These are phyloP conservation scores for Fusarium sp. DNA, from an alignment of 2,329 filamentous ascomycete species.

Conservation along the genomic window DNA sequence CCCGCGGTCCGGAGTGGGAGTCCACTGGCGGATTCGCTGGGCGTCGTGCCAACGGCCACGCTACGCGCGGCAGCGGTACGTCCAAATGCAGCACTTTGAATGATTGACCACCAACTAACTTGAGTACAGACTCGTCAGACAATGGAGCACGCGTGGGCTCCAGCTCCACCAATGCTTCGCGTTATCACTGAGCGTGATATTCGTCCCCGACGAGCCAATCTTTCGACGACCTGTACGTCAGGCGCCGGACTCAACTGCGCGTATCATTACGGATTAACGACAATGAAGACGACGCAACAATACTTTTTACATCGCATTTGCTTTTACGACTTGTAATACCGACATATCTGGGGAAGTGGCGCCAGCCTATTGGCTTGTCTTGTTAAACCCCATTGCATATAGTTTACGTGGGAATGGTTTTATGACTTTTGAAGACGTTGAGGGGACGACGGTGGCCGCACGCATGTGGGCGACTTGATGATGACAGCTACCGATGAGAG, in stretches of 20 bases:
- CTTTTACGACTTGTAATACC: conserved; percentile 58
- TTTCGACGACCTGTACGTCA: conserved; percentile 19
- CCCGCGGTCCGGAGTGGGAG: conserved; percentile 76
- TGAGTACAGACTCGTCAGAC: conserved; percentile 59
- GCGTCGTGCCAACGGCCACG: conserved; percentile 73
- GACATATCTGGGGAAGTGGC: conserved; percentile 46
- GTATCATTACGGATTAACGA: conserved; percentile 45
- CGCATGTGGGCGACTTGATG: conserved; percentile 53
- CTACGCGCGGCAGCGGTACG: conserved; percentile 73
- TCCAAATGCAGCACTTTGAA: conserved; percentile 21
- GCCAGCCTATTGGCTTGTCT: conserved; percentile 39
- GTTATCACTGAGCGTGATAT: conserved; percentile 54
- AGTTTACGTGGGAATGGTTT: conserved; percentile 52
- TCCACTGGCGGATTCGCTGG: conserved; percentile 66
- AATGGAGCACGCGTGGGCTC: conserved; percentile 58
- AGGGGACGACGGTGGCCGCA: conserved; percentile 27
- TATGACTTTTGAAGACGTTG: conserved; percentile 46
- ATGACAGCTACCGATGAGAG: conserved; percentile 58
- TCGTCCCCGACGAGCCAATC: conserved; percentile 18
- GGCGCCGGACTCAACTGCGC: conserved; percentile 24
- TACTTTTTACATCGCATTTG: conserved; percentile 51
- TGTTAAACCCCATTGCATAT: conserved; percentile 48
- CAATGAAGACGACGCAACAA: conserved; percentile 49
- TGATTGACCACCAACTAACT: conserved; percentile 30
- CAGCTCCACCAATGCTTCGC: conserved; percentile 54